These are phyloP conservation scores for Rauvolfia tetraphylla DNA, from an alignment of 257 asterid species.

Conservation along the genomic window DNA sequence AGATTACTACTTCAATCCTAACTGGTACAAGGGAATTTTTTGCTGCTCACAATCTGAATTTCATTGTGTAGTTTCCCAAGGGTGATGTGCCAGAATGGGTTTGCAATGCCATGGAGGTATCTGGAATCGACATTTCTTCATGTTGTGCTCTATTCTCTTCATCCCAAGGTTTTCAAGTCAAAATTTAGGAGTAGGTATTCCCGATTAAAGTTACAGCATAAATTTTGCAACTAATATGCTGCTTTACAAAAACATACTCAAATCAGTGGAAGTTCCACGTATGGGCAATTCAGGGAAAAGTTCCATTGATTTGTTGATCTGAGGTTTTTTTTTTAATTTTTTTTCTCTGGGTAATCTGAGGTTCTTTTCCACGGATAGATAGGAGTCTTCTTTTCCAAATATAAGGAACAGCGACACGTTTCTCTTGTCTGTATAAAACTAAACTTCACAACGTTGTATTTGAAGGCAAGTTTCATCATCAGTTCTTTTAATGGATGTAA, in stretches of 20 bases:
- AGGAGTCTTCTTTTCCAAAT: not conserved
- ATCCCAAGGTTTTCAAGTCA: not conserved
- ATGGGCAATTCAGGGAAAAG: conserved; percentile 7
- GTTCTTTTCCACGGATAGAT: not conserved
- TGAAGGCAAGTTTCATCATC: not conserved
- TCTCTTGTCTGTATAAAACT: not conserved
- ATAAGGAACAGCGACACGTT: not conserved
- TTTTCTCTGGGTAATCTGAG: no score
- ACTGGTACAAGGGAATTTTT: not conserved
- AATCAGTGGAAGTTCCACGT: no score
- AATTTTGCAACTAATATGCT: conserved; percentile 43
- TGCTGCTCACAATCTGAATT: conserved; percentile 4
- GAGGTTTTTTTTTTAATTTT: no score
- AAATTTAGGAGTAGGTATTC: not conserved
- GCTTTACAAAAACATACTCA: conserved; percentile 16
- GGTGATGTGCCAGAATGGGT: conserved; percentile 95
- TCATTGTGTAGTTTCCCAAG: conserved; percentile 63
- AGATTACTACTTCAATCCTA: not conserved
- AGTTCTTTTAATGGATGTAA: no score
- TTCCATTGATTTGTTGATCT: not conserved
- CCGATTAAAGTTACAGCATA: conserved; percentile 16
- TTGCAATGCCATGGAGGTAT: conserved; percentile 98
- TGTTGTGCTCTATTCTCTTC: conserved; percentile 40
- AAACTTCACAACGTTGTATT: not conserved
- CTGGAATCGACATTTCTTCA: conserved; percentile 82